Base-by-base conservation (phyloP, 2,329 filamentous ascomycete genomes). In the Aspergillus pseudoglaucus region DNA sequence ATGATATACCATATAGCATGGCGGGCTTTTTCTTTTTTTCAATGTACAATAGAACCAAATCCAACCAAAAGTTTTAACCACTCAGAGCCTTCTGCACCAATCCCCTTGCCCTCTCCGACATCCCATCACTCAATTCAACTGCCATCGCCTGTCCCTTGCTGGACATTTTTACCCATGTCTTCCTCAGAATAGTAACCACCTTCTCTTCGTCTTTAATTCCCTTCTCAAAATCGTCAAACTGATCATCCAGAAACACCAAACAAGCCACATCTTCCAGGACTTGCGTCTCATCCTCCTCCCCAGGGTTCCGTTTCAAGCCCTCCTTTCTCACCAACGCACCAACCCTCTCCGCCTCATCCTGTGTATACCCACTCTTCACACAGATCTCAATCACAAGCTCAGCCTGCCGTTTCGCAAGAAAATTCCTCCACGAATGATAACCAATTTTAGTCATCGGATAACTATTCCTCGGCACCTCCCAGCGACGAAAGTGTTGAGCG, bases 251-350 rank as follows among this genome's bases (percentile, higher is more conserved):
- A 64, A 95, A 95, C 23, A 94, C 88, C 47, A 95, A 70, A 63
- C 88, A 94, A 3, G 89, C 89, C 41, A 89, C 86, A 69, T 94
- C 89, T 72, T 94, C 89, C 52, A 95, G 74, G 6, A 81, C 76
- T 73, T 91, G 86, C 47, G 84, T 83, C 49, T 75, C 73, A 17
- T 7, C 15, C 20, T 69, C 60, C 44, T 67, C 64, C 14, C 61
- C 64, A 44, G 67, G 63, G 14, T 61, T 63, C 46, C 72, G 70
- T 61, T 76, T 77, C 56, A 94, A 69, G 47, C 83, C 82, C 64
- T 93, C 87, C 69, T 95, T 94, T 52, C 86, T 76, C 46, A 95
- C 84, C 66, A 93, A 69, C n/a, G 78, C 76, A 2, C 79, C 85
- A 1, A 91, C 80, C 30, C 83, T 74, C 47, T 75, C 75, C 6